These are phyloP conservation scores for Dalechampia spathulata DNA, from an alignment of 441 rosid genomes.

Conservation along the genomic window DNA sequence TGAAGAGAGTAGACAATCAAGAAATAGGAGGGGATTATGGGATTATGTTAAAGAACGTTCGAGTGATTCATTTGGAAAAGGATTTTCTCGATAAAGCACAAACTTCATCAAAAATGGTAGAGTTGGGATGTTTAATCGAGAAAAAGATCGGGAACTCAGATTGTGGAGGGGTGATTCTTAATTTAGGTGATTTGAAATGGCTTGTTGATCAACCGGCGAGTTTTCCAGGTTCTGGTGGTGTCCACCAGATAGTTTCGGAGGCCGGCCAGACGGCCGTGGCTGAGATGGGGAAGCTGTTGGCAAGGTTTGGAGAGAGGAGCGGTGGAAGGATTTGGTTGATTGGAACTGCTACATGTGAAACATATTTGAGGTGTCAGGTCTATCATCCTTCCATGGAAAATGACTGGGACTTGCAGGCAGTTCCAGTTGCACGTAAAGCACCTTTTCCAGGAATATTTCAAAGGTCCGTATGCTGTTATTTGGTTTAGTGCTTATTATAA, in stretches of 20 bases:
- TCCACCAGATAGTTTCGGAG: slow-evolving; percentile 37
- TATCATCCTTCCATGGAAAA: slow-evolving; percentile 85
- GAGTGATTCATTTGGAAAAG: slow-evolving; percentile 54
- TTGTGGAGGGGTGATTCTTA: slow-evolving; percentile 56
- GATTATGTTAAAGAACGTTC: slow-evolving; percentile 41
- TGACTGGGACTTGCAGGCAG: slow-evolving; percentile 92
- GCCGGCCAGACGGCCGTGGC: slow-evolving; percentile 43
- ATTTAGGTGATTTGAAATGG: slow-evolving; percentile 96
- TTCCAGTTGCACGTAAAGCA: slow-evolving; percentile 68
- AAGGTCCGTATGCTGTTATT: slow-evolving; percentile 35
- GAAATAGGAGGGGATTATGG: slow-evolving; percentile 46
- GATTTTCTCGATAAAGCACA: slow-evolving; percentile 45
- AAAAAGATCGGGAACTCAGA: slow-evolving; percentile 29
- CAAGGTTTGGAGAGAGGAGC: slow-evolving; percentile 31
- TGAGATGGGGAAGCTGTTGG: slow-evolving; percentile 61
- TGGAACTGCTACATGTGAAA: slow-evolving; percentile 92
- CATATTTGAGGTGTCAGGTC: slow-evolving; percentile 87
- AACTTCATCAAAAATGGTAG: slow-evolving; percentile 36
- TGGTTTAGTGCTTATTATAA: neutral
- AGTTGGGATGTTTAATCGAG: slow-evolving; percentile 48
- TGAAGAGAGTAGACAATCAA: slow-evolving; percentile 49
- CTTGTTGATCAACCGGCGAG: slow-evolving; percentile 50
- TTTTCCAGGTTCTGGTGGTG: slow-evolving; percentile 20
- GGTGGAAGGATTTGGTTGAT: slow-evolving; percentile 57
- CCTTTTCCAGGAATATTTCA: slow-evolving; percentile 48